Evolutionary conservation across 108 stramenopile species (phyloP).

Genomic region (Seminavis robusta): DNA sequence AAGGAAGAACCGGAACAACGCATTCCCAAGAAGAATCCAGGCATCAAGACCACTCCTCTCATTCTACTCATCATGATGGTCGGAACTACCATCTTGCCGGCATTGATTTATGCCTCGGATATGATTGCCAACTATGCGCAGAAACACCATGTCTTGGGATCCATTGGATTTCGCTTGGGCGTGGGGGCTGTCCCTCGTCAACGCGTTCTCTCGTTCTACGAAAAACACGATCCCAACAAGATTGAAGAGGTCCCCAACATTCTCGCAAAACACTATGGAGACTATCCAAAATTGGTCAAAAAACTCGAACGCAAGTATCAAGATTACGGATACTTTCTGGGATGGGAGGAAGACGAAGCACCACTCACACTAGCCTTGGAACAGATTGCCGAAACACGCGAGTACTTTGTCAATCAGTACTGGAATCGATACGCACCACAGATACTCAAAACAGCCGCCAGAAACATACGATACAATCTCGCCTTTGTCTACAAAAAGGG

Average conservation of each 20-base stretch:
- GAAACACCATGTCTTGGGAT: conserved; percentile 64
- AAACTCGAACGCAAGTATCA: conserved; percentile 87
- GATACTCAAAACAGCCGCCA: conserved; percentile 55
- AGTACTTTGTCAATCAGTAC: conserved; percentile 45
- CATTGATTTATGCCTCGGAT: conserved; percentile 69
- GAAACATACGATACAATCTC: conserved; percentile 81
- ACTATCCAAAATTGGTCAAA: conserved; percentile 83
- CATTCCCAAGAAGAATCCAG: conserved; percentile 13
- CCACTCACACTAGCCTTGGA: conserved; percentile 67
- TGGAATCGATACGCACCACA: conserved; percentile 79
- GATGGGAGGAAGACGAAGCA: conserved; percentile 89
- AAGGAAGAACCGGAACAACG: conserved; percentile 19
- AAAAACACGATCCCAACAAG: conserved; percentile 89
- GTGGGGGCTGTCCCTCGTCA: conserved; percentile 76
- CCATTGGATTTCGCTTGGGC: conserved; percentile 70
- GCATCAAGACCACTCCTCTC: conserved; percentile 80
- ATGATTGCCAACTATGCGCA: conserved; percentile 43
- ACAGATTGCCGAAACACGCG: conserved; percentile 57
- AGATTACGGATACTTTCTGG: conserved; percentile 89
- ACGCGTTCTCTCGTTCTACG: conserved; percentile 85
- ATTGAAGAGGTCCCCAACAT: conserved; percentile 67
- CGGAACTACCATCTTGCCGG: conserved; percentile 77
- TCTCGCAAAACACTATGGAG: conserved; percentile 83
- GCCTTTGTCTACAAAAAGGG: conserved; percentile 63
- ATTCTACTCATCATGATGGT: conserved; percentile 80